A percentile compares a stretch with the other conserved stretches of the same genome.
Evolutionary conservation across 805 yeast genomes (phyloP).

Genomic region (Candida germanica): DNA sequence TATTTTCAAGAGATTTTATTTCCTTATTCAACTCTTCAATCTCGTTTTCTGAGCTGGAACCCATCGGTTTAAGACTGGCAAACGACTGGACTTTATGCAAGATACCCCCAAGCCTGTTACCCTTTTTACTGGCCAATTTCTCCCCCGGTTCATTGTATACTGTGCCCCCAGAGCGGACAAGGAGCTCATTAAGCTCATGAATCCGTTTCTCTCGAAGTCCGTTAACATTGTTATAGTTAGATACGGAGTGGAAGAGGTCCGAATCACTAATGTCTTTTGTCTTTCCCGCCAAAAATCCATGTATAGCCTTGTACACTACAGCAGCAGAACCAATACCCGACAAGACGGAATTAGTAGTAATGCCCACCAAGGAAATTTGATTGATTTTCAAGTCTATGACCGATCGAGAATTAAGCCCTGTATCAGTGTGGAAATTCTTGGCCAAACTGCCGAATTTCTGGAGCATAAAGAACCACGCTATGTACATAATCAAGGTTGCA

Average conservation of each 20-base stretch:
- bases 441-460: conserved; percentile 26
- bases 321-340: conserved; percentile 53
- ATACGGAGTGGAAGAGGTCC: conserved; percentile 33
- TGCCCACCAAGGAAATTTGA: conserved; percentile 47
- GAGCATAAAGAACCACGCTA: conserved; percentile 32
- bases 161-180: conserved; percentile 22
- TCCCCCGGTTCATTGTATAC: conserved; percentile 19
- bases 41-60: conserved; percentile 16
- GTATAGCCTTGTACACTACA: conserved; percentile 32
- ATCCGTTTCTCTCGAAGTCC: conserved; percentile 32
- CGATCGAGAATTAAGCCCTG: conserved; percentile 15
- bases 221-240: conserved; percentile 41
- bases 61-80: conserved; percentile 27
- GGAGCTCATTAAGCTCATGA: conserved; percentile 24
- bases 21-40: conserved; percentile 37
- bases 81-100: conserved; percentile 40
- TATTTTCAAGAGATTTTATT: conserved; percentile 27
- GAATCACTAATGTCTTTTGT: conserved; percentile 20
- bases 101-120: conserved; percentile 27
- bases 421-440: conserved; percentile 3
- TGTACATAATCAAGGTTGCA: conserved; percentile 9
- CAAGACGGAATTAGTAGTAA: conserved; percentile 46
- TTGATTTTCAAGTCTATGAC: conserved; percentile 43
- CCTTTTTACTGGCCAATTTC: conserved; percentile 3
- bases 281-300: neutral